Percentiles rank a stretch among this genome's conserved stretches.
phyloP scores from a whole-genome alignment of 2,329 filamentous ascomycete genomes.

The Cercospora canescens region DNA sequence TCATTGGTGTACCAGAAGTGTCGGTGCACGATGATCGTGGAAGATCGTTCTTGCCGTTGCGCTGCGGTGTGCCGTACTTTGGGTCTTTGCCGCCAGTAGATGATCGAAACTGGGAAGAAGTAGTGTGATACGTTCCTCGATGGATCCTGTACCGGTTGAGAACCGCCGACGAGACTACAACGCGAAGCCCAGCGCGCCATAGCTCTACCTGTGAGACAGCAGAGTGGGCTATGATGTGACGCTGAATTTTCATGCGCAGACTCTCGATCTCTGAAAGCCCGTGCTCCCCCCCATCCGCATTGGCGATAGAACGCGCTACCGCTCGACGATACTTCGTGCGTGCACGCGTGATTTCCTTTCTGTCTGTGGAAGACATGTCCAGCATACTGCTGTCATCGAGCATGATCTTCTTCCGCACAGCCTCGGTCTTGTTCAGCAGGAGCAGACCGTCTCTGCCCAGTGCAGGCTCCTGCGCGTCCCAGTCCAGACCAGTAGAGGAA shows the following conservation, averaged over 20 bases:
- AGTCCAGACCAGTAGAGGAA: conserved; percentile 37
- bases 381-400: conserved; percentile 17
- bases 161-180: conserved; percentile 35
- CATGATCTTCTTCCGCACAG: conserved; percentile 26
- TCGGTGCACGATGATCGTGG: neutral
- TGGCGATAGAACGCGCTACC: conserved; percentile 30
- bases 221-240: conserved; percentile 37
- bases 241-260: conserved; percentile 43
- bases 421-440: conserved; percentile 38
- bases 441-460: conserved; percentile 35
- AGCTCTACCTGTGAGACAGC: conserved; percentile 38
- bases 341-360: conserved; percentile 6
- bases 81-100: neutral
- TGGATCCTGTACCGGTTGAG: conserved; percentile 28
- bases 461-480: conserved; percentile 31
- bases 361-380: conserved; percentile 3
- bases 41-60: neutral
- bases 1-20: neutral
- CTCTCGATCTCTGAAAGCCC: conserved; percentile 37
- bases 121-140: conserved; percentile 15
- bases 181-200: conserved; percentile 39
- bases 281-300: conserved; percentile 29
- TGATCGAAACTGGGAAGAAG: conserved; percentile 18
- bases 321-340: conserved; percentile 24
- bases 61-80: neutral